Evolutionary conservation across 768 basidiomycete species (phyloP), one percentile per base, ranked within the genome.

Genomic region (Saitozyma sp.): DNA sequence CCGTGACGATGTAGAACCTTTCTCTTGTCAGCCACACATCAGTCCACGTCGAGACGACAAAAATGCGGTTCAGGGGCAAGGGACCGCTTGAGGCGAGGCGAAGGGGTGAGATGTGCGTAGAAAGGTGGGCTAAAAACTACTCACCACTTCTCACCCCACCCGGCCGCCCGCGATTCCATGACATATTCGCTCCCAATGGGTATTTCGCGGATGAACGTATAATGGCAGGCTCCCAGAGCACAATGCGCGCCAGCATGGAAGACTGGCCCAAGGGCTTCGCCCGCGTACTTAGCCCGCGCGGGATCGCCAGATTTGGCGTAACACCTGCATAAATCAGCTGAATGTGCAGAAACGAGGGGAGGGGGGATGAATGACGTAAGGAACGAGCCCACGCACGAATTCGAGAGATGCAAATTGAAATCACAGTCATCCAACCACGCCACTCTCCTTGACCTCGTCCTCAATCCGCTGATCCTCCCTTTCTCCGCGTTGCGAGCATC

Each of bases 101-200:
- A n/a, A n/a, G n/a, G n/a, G n/a, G n/a, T n/a, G n/a, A n/a, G n/a
- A n/a, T n/a, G n/a, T n/a, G n/a, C n/a, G n/a, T n/a, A n/a, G n/a
- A n/a, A n/a, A n/a, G n/a, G n/a, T n/a, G n/a, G n/a, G n/a, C n/a
- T n/a, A n/a, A n/a, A n/a, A n/a, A n/a, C n/a, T n/a, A 71, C 73
- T 58, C n/a, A 70, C 79, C 79, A 80, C 57, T 80, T 80, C 46
- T 77, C 75, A 14, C 75, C 79, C 68, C 71, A 79, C n/a, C 79
- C 79, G 11, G 65, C 73, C 49, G 69, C 69, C n/a, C 64, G 63
- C 9, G 74, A 61, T 50, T 77, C 75, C 64, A 80, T 71, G 19
- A 74, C 67, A 62, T 78, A 80, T 14, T 72, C 66, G 3, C 68
- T 45, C 14, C 72, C 62, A 1, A 79, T 62, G 4, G 77, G 78